A percentile compares a stretch with the other conserved stretches of the same genome.
These are phyloP conservation scores for Termitomyces sp. DNA, from an alignment of 1,284 basidiomycete species.

Conservation along the genomic window DNA sequence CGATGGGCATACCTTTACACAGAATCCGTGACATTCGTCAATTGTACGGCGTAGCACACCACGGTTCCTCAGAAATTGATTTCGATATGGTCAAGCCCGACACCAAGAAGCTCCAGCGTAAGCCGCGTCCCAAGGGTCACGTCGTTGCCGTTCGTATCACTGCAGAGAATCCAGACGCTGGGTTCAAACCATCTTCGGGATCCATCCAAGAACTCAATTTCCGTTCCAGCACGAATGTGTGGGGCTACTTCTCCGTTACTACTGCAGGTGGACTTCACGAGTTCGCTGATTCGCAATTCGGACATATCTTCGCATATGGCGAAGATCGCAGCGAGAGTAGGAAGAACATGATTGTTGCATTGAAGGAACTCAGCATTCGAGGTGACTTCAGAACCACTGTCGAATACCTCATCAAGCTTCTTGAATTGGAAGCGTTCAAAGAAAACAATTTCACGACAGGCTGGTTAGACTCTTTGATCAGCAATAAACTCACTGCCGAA, in stretches of 20 bases:
- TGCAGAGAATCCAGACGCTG: slow-evolving; percentile 98
- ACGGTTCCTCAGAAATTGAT: slow-evolving; percentile 88
- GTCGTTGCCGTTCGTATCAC: slow-evolving; percentile 99
- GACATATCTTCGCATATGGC: slow-evolving; percentile 99
- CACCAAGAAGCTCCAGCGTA: slow-evolving; percentile 85
- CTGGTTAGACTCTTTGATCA: slow-evolving; percentile 98
- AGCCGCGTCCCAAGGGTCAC: slow-evolving; percentile 95
- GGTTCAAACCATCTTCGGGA: slow-evolving; percentile 99
- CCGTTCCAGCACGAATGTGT: slow-evolving; percentile 97
- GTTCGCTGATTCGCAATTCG: slow-evolving; percentile 98
- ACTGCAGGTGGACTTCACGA: slow-evolving; percentile 96
- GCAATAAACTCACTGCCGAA: slow-evolving; percentile 94
- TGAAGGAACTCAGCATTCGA: slow-evolving; percentile 98
- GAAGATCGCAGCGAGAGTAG: slow-evolving; percentile 92
- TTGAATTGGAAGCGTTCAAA: slow-evolving; percentile 95
- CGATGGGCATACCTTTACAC: slow-evolving; percentile 98
- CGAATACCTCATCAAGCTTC: slow-evolving; percentile 96
- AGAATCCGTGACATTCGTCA: slow-evolving; percentile 95
- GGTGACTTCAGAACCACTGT: slow-evolving; percentile 99
- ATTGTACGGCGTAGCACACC: slow-evolving; percentile 90
- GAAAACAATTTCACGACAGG: slow-evolving; percentile 98
- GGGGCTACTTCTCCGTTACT: slow-evolving; percentile 99
- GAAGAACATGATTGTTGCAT: slow-evolving; percentile 99
- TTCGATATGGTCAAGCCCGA: slow-evolving; percentile 93
- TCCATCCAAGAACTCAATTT: slow-evolving; percentile 98